phyloP scores from a whole-genome alignment of 257 asterid genomes.

The Nemophila menziesii region DNA sequence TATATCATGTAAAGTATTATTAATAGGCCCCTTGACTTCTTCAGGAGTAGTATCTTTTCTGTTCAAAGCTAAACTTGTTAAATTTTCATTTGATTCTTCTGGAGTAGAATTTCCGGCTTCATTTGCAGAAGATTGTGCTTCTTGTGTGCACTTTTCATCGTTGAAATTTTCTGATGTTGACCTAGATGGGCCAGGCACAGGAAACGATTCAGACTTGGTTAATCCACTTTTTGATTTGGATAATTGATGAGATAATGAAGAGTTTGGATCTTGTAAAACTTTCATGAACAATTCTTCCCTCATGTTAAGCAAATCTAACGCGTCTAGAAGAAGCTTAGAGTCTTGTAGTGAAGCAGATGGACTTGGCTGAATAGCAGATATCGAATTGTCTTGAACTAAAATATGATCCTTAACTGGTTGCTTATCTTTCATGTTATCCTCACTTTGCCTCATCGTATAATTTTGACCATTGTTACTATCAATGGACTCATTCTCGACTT shows the following conservation, averaged over 20 bases:
- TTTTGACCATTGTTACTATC: conserved; percentile 6
- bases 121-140: conserved; percentile 8
- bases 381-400: conserved; percentile 30
- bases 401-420: conserved; percentile 37
- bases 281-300: conserved; percentile 68
- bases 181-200: conserved; percentile 18
- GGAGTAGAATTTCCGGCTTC: neutral
- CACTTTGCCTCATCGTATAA: conserved; percentile 38
- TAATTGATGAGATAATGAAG: conserved; percentile 31
- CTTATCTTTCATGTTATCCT: conserved; percentile 17
- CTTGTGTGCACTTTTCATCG: conserved; percentile 5
- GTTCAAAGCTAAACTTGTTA: conserved; percentile 3
- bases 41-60: conserved; percentile 10
- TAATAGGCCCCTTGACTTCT: conserved; percentile 1
- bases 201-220: conserved; percentile 54
- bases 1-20: conserved; percentile 14
- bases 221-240: conserved; percentile 27
- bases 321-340: conserved; percentile 63
- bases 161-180: conserved; percentile 1
- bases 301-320: conserved; percentile 55
- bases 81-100: conserved; percentile 7
- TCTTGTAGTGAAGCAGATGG: conserved; percentile 37
- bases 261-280: conserved; percentile 52
- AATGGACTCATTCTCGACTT: conserved; percentile 9
- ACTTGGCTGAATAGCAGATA: conserved; percentile 39